phyloP scores from a whole-genome alignment of 208 protist genomes.

The Crithidia fasciculata region DNA sequence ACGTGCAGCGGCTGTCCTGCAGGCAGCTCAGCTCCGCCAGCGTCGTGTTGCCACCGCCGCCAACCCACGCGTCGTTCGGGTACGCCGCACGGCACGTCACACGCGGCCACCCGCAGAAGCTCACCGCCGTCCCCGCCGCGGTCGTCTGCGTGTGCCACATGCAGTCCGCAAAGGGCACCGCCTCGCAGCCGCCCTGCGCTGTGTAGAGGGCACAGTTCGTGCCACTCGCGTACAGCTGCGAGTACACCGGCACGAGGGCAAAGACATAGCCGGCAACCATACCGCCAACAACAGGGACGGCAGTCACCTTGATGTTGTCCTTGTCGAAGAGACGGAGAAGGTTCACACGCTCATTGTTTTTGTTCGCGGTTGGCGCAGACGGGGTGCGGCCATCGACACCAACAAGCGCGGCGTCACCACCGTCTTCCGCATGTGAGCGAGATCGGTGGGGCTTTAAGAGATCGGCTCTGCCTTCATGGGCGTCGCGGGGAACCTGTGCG shows the following conservation, averaged over 20 bases:
- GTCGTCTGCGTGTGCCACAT: conserved; percentile 36
- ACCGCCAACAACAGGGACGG: neutral
- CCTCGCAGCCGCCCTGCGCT: conserved; percentile 36
- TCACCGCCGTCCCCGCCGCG: neutral
- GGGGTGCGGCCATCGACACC: too few relatives aligned
- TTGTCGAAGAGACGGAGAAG: neutral
- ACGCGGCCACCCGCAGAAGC: conserved; percentile 44
- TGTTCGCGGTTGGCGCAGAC: neutral
- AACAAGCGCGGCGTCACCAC: too few relatives aligned
- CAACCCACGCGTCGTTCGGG: conserved; percentile 27
- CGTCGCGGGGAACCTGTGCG: neutral
- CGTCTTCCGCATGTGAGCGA: too few relatives aligned
- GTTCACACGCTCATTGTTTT: neutral
- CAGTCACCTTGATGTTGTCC: conserved; percentile 1
- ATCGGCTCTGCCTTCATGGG: neutral
- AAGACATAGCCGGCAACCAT: conserved; percentile 9
- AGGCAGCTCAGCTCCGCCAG: conserved; percentile 29
- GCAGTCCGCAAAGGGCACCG: conserved; percentile 59
- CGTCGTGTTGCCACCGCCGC: conserved; percentile 13
- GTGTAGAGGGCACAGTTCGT: conserved; percentile 65
- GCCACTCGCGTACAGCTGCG: conserved; percentile 47
- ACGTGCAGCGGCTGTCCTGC: conserved; percentile 46
- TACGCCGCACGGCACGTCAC: conserved; percentile 39
- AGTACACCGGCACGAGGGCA: neutral
- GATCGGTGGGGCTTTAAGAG: neutral